phyloP scores from a whole-genome alignment of 495 filamentous ascomycete genomes.

The Penicillium paradoxum region DNA sequence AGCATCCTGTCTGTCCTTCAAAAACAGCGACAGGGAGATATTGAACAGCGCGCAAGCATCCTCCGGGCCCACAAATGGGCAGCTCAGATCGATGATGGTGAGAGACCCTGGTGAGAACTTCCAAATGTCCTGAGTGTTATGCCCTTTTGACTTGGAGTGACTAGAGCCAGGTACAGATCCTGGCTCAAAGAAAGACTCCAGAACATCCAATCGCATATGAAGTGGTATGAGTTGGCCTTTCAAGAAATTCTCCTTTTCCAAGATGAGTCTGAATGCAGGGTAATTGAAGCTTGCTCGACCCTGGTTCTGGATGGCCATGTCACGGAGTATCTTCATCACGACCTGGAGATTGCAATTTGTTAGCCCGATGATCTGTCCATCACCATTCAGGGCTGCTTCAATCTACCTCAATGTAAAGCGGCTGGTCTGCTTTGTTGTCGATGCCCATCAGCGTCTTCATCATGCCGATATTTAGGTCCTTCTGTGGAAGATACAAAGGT shows the following conservation, averaged over 20 bases:
- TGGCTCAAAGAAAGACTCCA: constrained; percentile 42
- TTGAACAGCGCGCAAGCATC: constrained; percentile 67
- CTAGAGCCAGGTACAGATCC: constrained; percentile 10
- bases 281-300: constrained; percentile 48
- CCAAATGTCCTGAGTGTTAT: background rate
- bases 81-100: constrained; percentile 71
- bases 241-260: constrained; percentile 20
- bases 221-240: constrained; percentile 21
- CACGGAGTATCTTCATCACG: constrained; percentile 46
- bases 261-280: constrained; percentile 30
- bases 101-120: constrained; percentile 46
- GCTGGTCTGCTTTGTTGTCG: constrained; percentile 32
- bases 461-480: constrained; percentile 55
- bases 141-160: background rate
- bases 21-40: constrained; percentile 57
- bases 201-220: constrained; percentile 34
- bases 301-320: constrained; percentile 50
- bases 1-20: constrained; percentile 41
- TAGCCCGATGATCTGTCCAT: background rate
- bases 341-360: constrained; percentile 2
- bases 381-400: background rate
- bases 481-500: constrained; percentile 51
- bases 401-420: constrained; percentile 55
- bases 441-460: constrained; percentile 70
- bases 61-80: constrained; percentile 62